Conservation (phyloP, 495 filamentous ascomycete species). For the Jackrogersella minutella region DNA sequence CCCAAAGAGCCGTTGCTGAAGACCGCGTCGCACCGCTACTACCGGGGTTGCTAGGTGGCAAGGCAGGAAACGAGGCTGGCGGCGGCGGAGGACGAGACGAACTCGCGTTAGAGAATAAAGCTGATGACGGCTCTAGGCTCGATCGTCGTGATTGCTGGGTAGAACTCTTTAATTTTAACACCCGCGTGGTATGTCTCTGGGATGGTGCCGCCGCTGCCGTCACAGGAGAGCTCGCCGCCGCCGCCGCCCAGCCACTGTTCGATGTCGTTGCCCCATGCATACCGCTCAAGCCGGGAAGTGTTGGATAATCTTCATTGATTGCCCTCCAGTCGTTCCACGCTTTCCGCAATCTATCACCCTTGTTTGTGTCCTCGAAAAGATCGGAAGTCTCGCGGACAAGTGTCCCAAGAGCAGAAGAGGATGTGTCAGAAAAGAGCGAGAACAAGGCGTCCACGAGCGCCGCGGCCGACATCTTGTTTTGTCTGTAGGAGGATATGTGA, state of each 20-base stretch:
- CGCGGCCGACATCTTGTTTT: slow-evolving; percentile 68
- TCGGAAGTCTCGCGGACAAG: slow-evolving; percentile 92
- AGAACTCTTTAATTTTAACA: slow-evolving; percentile 59
- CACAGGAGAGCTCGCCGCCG: slow-evolving; percentile 52
- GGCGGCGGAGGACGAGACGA: slow-evolving; percentile 51
- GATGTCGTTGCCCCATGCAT: slow-evolving; percentile 59
- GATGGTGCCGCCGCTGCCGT: slow-evolving; percentile 47
- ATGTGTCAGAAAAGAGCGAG: slow-evolving; percentile 79
- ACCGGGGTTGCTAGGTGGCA: slow-evolving; percentile 53
- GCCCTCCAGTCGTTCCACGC: slow-evolving; percentile 95
- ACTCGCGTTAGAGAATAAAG: slow-evolving; percentile 23
- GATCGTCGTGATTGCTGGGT: slow-evolving; percentile 48
- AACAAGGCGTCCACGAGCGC: slow-evolving; percentile 83
- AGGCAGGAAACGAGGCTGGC: slow-evolving; percentile 67
- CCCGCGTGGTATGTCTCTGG: slow-evolving; percentile 52
- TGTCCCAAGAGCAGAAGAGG: slow-evolving; percentile 80
- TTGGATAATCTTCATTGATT: slow-evolving; percentile 95
- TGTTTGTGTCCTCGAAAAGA: slow-evolving; percentile 83
- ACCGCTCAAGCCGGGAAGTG: slow-evolving; percentile 76
- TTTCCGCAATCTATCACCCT: slow-evolving; percentile 73
- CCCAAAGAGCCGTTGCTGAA: slow-evolving; percentile 35
- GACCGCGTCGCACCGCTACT: slow-evolving; percentile 32
- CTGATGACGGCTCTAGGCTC: slow-evolving; percentile 33
- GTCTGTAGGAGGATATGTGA: slow-evolving; percentile 77
- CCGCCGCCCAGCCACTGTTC: slow-evolving; percentile 60